Base-by-base conservation (phyloP, 768 basidiomycete genomes). In the Pisolithus orientalis region DNA sequence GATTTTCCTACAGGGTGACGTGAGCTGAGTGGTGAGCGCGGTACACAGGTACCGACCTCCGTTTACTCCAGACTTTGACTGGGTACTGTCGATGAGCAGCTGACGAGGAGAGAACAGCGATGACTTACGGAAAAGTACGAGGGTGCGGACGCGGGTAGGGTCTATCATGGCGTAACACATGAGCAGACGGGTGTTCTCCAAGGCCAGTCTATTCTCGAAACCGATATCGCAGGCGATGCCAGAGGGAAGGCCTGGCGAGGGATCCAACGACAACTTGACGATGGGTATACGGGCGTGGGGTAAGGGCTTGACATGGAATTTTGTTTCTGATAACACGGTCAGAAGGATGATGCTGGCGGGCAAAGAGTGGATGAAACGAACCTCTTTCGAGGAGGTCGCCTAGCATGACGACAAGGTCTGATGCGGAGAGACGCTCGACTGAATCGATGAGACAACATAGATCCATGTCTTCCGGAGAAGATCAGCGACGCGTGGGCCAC, bases 41-140 rank as follows among this genome's bases (percentile, higher is more conserved):
- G 45, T n/a, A 38, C 45, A 21, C 4, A 29, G 27, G 34, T 13
- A 47, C 51, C 37, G 51, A 88, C 89, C 94, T 80, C 70, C 93
- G 81, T 72, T 97, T 99, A 62, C 91, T 90, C 95, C 95, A 99
- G 21, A 99, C 93, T 77, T 99, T 99, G 64, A 99, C 94, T 98
- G 59, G 6, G 39, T 40, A 25, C 24, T 53, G 43, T 45, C 32
- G 46, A 57, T 60, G 38, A 62, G 56, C 44, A 39, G 31, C 50
- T 51, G 38, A 49, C 42, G 39, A 44, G 10, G 49, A 24, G 24
- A 44, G 53, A n/a, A 16, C 37, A 64, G 52, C 44, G 64, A 59
- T 31, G 11, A 86, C 94, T 80, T 69, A 98, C 94, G 82, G 72
- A 99, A 98, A 49, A 99, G 77, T 49, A 99, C 95, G 71, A 99